Conservation (phyloP, 768 basidiomycete species). For the Favolaschia claudopus region DNA sequence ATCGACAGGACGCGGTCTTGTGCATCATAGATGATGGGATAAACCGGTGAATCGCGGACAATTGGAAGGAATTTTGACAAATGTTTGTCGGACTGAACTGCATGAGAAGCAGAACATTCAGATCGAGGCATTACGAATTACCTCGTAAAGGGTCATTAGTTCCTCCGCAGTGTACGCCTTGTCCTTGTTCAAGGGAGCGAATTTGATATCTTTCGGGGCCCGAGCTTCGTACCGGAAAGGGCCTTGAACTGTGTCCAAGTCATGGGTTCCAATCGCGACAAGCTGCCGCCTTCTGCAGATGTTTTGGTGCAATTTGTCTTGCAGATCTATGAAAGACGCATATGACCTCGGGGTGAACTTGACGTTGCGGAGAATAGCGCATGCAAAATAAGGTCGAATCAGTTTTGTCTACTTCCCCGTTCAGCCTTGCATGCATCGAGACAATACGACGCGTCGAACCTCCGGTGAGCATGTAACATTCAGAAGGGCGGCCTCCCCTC, state of each 20-base stretch:
- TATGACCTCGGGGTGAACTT: slow-evolving; percentile 90
- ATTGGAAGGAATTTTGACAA: slow-evolving; percentile 89
- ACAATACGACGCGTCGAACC: slow-evolving; percentile 50
- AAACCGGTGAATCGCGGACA: slow-evolving; percentile 93
- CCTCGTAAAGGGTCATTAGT: slow-evolving; percentile 94
- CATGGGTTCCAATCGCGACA: slow-evolving; percentile 97
- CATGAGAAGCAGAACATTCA: not conserved
- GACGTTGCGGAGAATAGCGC: slow-evolving; percentile 89
- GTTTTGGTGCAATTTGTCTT: slow-evolving; percentile 98
- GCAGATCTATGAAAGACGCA: slow-evolving; percentile 97
- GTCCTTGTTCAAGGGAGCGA: slow-evolving; percentile 84
- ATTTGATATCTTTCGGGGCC: slow-evolving; percentile 89
- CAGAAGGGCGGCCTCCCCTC: slow-evolving; percentile 69
- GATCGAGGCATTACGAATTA: slow-evolving; percentile 39
- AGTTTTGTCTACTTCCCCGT: slow-evolving; percentile 63
- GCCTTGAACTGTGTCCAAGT: slow-evolving; percentile 85
- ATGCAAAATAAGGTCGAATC: slow-evolving; percentile 91
- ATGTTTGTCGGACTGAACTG: slow-evolving; percentile 85
- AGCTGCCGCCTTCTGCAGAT: slow-evolving; percentile 89
- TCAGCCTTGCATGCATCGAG: not conserved
- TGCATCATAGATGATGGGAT: slow-evolving; percentile 96
- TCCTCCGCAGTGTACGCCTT: slow-evolving; percentile 86
- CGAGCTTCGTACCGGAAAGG: slow-evolving; percentile 90
- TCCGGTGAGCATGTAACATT: slow-evolving; percentile 76
- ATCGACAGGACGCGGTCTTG: slow-evolving; percentile 90